Evolutionary conservation across 352 stramenopile genomes (phyloP).

Genomic region (Discostella stelligera): DNA sequence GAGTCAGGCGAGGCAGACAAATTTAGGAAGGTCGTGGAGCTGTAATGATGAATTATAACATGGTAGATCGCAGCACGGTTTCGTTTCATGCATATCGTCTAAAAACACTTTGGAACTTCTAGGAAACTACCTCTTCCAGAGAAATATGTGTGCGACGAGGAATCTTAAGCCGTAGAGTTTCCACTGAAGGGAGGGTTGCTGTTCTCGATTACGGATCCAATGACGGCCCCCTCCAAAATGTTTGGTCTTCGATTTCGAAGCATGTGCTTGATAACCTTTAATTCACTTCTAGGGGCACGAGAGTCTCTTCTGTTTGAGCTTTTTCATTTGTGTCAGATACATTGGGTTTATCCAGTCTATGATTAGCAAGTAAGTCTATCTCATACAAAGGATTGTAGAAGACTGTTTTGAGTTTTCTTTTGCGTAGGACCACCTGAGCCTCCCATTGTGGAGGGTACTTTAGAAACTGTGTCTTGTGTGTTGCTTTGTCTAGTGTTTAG

Average conservation of each 20-base stretch:
- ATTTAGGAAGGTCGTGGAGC: conserved; percentile 64
- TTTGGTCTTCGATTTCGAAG: no score
- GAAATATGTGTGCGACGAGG: conserved; percentile 46
- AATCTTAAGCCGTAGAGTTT: conserved; percentile 28
- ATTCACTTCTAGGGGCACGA: conserved; percentile 32
- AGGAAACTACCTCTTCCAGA: conserved; percentile 47
- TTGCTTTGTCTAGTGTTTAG: no score
- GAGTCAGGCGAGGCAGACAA: conserved; percentile 60
- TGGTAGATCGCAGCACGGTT: conserved; percentile 23
- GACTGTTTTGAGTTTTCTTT: conserved; percentile 20
- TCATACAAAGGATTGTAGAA: conserved; percentile 37
- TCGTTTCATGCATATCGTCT: conserved; percentile 40
- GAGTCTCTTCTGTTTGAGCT: conserved; percentile 3
- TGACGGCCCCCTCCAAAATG: conserved; percentile 31
- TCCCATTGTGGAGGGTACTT: no score
- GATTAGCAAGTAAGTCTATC: conserved; percentile 28
- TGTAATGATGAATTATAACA: conserved; percentile 39
- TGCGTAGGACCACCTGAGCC: conserved; percentile 2
- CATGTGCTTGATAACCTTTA: conserved; percentile 30
- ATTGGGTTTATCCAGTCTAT: conserved; percentile 11
- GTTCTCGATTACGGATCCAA: conserved; percentile 45
- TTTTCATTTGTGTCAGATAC: neutral
- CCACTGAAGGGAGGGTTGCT: conserved; percentile 36
- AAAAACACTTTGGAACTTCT: conserved; percentile 40
- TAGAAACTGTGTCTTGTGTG: no score